phyloP scores from a whole-genome alignment of 2,329 filamentous ascomycete genomes.

The Chrysoporthe puriensis region DNA sequence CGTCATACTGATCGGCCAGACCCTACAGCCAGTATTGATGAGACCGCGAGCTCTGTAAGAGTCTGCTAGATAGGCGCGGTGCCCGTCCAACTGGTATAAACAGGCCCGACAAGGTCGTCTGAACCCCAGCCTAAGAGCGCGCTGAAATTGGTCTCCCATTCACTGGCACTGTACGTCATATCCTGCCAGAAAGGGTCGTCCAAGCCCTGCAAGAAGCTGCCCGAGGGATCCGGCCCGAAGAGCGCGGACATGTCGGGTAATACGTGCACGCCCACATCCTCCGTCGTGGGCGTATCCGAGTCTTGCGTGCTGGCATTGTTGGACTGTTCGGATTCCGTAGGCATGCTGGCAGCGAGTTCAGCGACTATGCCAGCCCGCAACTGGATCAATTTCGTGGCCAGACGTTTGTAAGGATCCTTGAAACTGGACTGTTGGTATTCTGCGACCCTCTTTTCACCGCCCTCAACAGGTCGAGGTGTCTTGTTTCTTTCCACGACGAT shows the following conservation, averaged over 20 bases:
- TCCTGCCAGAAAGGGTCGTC: constrained; percentile 26
- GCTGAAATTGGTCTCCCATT: constrained; percentile 23
- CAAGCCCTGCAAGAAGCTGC: constrained; percentile 12
- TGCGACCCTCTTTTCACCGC: constrained; percentile 1
- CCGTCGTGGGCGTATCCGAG: neutral
- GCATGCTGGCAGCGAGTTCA: constrained; percentile 18
- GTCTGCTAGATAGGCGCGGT: neutral
- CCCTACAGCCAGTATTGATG: neutral
- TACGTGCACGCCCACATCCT: neutral
- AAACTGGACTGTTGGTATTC: neutral
- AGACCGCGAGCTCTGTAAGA: too few relatives aligned
- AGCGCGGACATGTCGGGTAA: neutral
- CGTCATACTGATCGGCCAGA: too few relatives aligned
- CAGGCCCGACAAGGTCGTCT: constrained; percentile 3
- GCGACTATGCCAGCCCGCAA: constrained; percentile 17
- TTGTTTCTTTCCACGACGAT: constrained; percentile 34
- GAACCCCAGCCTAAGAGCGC: constrained; percentile 22
- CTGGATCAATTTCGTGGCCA: constrained; percentile 18
- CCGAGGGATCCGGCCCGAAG: neutral
- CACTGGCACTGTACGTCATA: constrained; percentile 7
- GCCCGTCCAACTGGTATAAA: constrained; percentile 2
- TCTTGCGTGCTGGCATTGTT: neutral
- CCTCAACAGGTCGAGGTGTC: constrained; percentile 37
- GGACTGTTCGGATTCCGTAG: neutral
- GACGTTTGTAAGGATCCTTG: constrained; percentile 16